Evolutionary conservation across 306 rosid genomes (phyloP), one percentile per base, ranked within the genome.

Genomic region (Cicer pinnatifidum): DNA sequence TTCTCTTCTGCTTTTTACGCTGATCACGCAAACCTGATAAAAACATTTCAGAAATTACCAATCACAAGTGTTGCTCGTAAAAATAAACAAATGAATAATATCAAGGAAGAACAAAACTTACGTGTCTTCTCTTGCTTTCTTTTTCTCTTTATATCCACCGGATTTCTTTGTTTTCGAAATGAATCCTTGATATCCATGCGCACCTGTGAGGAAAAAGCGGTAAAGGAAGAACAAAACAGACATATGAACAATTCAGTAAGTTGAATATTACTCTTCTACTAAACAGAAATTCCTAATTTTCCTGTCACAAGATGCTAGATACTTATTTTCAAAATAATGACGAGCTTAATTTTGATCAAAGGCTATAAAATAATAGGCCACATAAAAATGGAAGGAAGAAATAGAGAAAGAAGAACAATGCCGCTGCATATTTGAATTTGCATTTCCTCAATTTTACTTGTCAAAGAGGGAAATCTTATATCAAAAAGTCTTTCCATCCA

Each of bases 41-140:
- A 54, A 61, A 65, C 62, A 69, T 38, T 45, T 51, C 41, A 75
- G 8, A 54, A 45, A 43, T 51, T 39, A 54, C 6, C 11, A 28
- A 46, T 41, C 11, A 48, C 63, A 62, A 45, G 12, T 1, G 8
- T 44, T 73, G 15, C 4, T 23, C 33, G 13, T 8, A 1, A 0
- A 17, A 57, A 43, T 13, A 58, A 67, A 19, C 7, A 39, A 9
- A 33, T 72, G n/a, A 41, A 52, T 10, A 41, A 44, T 10, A 72
- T 11, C 5, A 8, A 62, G 11, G 64, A 23, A 38, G 62, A 51
- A 69, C 75, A 16, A 0, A 67, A 28, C 37, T 37, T 88, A 91
- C 98, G 86, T 80, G 68, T 91, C 78, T 94, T 91, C 86, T 94
- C 96, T 17, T 84, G 87, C 82, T 89, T 94, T 78, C 91, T 86